These are phyloP conservation scores for Fusarium marasasianum DNA, from an alignment of 2,329 filamentous ascomycete genomes.

Conservation along the genomic window DNA sequence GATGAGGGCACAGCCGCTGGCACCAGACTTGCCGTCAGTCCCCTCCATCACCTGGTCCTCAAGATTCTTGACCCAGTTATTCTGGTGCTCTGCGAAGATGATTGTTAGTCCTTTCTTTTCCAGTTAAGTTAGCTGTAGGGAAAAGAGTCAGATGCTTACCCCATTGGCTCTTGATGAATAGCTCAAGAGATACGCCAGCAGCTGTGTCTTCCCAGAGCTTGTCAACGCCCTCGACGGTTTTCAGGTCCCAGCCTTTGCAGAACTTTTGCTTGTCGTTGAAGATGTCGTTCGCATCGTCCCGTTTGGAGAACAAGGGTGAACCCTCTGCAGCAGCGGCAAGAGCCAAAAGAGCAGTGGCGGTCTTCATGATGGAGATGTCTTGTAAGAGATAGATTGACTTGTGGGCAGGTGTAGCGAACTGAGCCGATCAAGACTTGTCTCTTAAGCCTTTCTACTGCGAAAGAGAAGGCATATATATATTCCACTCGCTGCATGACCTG, in stretches of 20 bases:
- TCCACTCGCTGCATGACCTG: too few relatives aligned
- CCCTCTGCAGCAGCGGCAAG: background rate
- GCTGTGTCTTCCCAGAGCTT: slow-evolving; percentile 14
- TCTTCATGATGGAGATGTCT: background rate
- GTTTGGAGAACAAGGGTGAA: background rate
- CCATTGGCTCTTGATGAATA: slow-evolving; percentile 14
- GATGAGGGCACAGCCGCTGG: background rate
- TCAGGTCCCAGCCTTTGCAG: slow-evolving; percentile 14
- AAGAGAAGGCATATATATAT: background rate
- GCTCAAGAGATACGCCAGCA: background rate
- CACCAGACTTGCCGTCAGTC: slow-evolving; percentile 5
- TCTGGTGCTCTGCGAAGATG: background rate
- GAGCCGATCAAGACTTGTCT: background rate
- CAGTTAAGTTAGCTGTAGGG: too few relatives aligned
- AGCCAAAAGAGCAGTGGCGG: background rate
- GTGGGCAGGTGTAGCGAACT: fast-evolving
- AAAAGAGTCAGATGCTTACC: background rate
- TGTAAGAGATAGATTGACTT: fast-evolving
- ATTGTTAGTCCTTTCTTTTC: too few relatives aligned
- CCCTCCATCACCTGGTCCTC: background rate
- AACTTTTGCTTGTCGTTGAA: background rate
- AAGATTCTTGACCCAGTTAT: slow-evolving; percentile 13
- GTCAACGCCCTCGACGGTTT: slow-evolving; percentile 2
- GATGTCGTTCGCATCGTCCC: background rate
- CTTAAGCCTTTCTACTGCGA: fast-evolving